Evolutionary conservation across 306 rosid genomes (phyloP), one percentile per base, ranked within the genome.

Genomic region (Rosa chinensis): DNA sequence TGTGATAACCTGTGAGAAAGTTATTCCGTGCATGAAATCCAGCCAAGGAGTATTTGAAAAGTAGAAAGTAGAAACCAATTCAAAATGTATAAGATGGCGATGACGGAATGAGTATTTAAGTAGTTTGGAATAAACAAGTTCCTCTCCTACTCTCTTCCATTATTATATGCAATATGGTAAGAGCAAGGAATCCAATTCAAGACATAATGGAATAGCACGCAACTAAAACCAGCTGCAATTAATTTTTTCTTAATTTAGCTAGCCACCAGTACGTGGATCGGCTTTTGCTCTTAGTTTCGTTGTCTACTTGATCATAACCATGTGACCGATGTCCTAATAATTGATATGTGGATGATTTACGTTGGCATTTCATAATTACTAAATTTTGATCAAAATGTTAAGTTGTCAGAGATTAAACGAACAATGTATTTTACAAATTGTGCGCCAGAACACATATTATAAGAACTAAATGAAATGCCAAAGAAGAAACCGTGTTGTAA

Each of bases 151-250:
- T 18, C 50, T 32, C 50, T 32, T 73, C 20, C 49, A 53, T 37
- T 55, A 17, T 73, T 39, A 37, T 6, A 73, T 37, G 35, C 48
- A 35, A 52, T 10, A 5, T 37, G 64, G 6, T 35, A 9, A 35
- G 48, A 7, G 25, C 44, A 71, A 71, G 16, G 12, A 72, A 72
- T 16, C 17, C 75, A 49, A 72, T 70, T 70, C 39, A 70, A 70
- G 35, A 72, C 42, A 72, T 35, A 50, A 71, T 20, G 77, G 66
- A 55, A 55, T 53, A 2, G n/a, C 50, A 53, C 20, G 37, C n/a
- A 12, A 39, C 66, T n/a, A 37, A 16, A 2, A 52, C 42, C 17
- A 58, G 59, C 59, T 52, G 58, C 58, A 52, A 6, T 52, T 52
- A 52, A 4, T 17, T 52, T 17, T 25, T 25, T 25, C 28, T 25